phyloP scores from a whole-genome alignment of 345 rosid species.

The Excoecaria cochinchinensis region DNA sequence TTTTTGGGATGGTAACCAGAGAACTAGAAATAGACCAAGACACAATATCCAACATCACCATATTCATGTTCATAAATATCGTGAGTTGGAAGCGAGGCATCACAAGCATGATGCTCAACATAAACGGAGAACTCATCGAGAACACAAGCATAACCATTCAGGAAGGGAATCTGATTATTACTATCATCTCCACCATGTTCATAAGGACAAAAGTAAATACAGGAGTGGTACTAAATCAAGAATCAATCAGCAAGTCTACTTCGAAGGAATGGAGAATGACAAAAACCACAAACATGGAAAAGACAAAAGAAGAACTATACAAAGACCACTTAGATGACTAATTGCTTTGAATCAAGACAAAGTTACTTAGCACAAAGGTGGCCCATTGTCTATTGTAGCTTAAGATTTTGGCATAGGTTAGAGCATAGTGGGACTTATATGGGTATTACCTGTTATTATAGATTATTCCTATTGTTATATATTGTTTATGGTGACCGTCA shows the following conservation, averaged over 20 bases:
- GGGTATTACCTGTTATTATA: neutral
- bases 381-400: slow-evolving; percentile 14
- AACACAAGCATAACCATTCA: slow-evolving; percentile 42
- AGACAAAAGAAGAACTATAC: slow-evolving; percentile 17
- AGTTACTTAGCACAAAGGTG: slow-evolving; percentile 11
- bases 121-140: slow-evolving; percentile 33
- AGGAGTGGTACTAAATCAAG: slow-evolving; percentile 42
- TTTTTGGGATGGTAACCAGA: slow-evolving; percentile 29
- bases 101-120: slow-evolving; percentile 40
- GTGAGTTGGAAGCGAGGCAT: slow-evolving; percentile 33
- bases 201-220: slow-evolving; percentile 36
- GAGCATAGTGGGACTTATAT: neutral
- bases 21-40: slow-evolving; percentile 22
- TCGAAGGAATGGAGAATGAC: slow-evolving; percentile 34
- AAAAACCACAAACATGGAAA: slow-evolving; percentile 28
- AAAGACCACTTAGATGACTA: slow-evolving; percentile 19
- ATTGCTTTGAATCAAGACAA: neutral
- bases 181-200: slow-evolving; percentile 30
- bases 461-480: neutral
- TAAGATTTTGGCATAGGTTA: slow-evolving; percentile 9
- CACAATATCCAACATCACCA: slow-evolving; percentile 28
- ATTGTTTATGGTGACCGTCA: neutral
- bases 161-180: slow-evolving; percentile 28
- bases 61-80: slow-evolving; percentile 33
- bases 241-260: slow-evolving; percentile 25